Percentiles rank a stretch among this genome's conserved stretches.
phyloP scores from a whole-genome alignment of 2,329 filamentous ascomycete species.

The Penicillium janthinellum region DNA sequence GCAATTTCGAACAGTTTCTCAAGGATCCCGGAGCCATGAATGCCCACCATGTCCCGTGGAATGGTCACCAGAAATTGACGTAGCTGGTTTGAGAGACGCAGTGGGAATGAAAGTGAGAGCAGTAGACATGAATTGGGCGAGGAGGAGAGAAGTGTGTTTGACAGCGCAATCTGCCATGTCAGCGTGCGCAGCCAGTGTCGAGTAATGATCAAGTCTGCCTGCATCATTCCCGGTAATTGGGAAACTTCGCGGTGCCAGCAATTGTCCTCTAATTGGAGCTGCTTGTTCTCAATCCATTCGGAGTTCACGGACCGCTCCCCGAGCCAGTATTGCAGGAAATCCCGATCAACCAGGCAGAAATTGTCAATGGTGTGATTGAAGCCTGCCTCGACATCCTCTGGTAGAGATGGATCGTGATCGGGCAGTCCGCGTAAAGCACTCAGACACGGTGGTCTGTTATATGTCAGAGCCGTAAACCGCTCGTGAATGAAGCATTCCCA shows the following conservation, averaged over 20 bases:
- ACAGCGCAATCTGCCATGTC: slow-evolving; percentile 54
- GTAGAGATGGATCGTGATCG: slow-evolving; percentile 45
- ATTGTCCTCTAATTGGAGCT: slow-evolving; percentile 46
- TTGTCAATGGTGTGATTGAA: slow-evolving; percentile 50
- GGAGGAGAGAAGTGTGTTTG: slow-evolving; percentile 47
- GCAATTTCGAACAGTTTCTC: slow-evolving; percentile 64
- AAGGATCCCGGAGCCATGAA: slow-evolving; percentile 59
- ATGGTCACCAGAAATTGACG: slow-evolving; percentile 47
- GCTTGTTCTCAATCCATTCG: slow-evolving; percentile 51
- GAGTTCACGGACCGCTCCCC: slow-evolving; percentile 43
- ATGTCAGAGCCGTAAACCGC: slow-evolving; percentile 56
- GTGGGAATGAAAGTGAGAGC: slow-evolving; percentile 49
- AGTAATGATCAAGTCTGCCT: slow-evolving; percentile 54
- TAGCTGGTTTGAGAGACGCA: slow-evolving; percentile 48
- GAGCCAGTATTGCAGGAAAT: slow-evolving; percentile 51
- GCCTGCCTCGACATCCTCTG: slow-evolving; percentile 43
- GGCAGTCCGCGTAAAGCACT: slow-evolving; percentile 43
- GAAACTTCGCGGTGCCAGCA: slow-evolving; percentile 42
- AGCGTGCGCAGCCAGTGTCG: slow-evolving; percentile 54
- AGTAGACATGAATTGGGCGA: slow-evolving; percentile 30
- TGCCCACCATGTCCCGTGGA: slow-evolving; percentile 52
- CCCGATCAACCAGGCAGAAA: slow-evolving; percentile 48
- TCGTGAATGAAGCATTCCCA: slow-evolving; percentile 62
- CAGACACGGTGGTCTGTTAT: slow-evolving; percentile 50
- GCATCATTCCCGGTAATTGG: slow-evolving; percentile 46